Conservation (phyloP, 2,329 filamentous ascomycete species). For the Lecanicillium sp. region DNA sequence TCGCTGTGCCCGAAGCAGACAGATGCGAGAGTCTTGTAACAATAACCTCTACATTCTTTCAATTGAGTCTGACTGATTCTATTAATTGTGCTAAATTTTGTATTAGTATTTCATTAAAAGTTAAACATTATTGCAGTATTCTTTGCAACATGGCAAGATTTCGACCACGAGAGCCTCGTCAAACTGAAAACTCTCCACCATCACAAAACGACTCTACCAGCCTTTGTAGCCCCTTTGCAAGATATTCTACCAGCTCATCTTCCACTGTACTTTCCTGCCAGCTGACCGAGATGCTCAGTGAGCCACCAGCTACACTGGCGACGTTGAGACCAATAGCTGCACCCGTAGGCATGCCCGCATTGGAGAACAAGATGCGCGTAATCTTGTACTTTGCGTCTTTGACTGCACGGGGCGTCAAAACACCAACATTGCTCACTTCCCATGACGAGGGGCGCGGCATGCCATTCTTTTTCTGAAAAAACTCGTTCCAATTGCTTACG, state of each 20-base stretch:
- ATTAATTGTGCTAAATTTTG: too few species aligned
- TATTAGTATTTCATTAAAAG: too few species aligned
- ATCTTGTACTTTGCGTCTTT: conserved; percentile 21
- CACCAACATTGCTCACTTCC: conserved; percentile 46
- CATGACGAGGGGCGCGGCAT: conserved; percentile 33
- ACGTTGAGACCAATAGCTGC: conserved; percentile 36
- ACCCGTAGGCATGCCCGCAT: conserved; percentile 35
- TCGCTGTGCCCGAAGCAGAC: too few species aligned
- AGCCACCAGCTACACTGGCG: conserved; percentile 32
- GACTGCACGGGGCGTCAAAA: conserved; percentile 20
- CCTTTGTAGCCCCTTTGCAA: conserved; percentile 28
- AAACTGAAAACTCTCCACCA: conserved; percentile 11
- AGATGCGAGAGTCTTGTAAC: too few species aligned
- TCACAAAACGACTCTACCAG: conserved; percentile 18
- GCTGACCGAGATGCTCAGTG: conserved; percentile 32
- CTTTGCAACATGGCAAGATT: too few species aligned
- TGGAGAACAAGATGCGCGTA: conserved; percentile 39
- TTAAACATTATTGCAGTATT: too few species aligned
- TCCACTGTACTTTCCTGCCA: conserved; percentile 40
- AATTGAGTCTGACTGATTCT: too few species aligned
- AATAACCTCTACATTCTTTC: too few species aligned
- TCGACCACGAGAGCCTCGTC: too few species aligned
- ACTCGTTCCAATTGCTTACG: conserved; percentile 33
- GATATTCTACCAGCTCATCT: conserved; percentile 23
- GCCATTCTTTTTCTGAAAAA: conserved; percentile 33